These are phyloP conservation scores for Blastocystis sp. DNA, from an alignment of 352 stramenopile genomes.

Conservation along the genomic window DNA sequence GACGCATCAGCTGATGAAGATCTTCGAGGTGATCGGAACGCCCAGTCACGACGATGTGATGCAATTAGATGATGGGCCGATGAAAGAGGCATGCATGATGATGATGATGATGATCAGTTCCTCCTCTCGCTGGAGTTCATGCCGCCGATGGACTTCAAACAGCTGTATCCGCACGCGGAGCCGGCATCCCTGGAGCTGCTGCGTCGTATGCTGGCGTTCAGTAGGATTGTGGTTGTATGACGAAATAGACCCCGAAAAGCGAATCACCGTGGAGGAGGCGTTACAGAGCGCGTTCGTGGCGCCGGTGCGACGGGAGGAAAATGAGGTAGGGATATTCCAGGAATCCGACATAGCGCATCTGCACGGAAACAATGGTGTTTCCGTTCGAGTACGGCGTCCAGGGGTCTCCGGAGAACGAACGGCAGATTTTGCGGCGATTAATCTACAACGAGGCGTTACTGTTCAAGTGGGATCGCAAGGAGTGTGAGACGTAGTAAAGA, in stretches of 20 bases:
- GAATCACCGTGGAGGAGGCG: conserved; percentile 88
- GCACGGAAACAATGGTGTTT: conserved; percentile 18
- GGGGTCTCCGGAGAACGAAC: background rate
- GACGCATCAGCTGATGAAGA: conserved; percentile 60
- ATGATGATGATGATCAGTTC: background rate
- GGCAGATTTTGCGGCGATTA: conserved; percentile 26
- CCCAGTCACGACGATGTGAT: conserved; percentile 38
- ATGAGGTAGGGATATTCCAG: background rate
- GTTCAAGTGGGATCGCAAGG: background rate
- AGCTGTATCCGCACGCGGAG: conserved; percentile 67
- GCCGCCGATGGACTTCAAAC: conserved; percentile 57
- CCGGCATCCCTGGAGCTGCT: conserved; percentile 72
- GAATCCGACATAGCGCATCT: background rate
- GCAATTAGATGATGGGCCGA: conserved; percentile 31
- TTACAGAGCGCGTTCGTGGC: conserved; percentile 61
- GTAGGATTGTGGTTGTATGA: background rate
- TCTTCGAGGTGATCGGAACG: conserved; percentile 60
- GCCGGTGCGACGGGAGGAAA: background rate
- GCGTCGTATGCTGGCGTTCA: conserved; percentile 73
- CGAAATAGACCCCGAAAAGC: conserved; percentile 76
- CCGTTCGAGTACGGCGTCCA: conserved; percentile 42
- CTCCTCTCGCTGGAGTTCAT: conserved; percentile 17
- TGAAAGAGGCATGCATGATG: conserved; percentile 20
- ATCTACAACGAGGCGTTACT: conserved; percentile 52
- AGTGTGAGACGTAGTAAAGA: background rate